Evolutionary conservation across 305 asterid species (phyloP).

Genomic region (Fraxinus ornus): DNA sequence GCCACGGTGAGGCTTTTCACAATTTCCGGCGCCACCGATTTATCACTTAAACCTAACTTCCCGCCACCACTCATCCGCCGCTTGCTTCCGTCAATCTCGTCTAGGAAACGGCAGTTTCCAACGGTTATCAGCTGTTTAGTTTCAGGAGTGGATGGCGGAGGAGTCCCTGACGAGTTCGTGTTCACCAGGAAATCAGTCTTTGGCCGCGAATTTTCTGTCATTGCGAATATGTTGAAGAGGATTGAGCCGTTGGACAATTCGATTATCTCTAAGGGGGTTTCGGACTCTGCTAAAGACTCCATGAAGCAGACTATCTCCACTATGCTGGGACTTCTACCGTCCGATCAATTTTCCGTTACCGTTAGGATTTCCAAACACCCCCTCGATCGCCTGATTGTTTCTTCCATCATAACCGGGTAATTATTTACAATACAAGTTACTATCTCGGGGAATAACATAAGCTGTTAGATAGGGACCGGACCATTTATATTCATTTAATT

Average conservation of each 20-base stretch:
- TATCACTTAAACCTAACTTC: conserved; percentile 38
- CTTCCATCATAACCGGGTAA: conserved; percentile 94
- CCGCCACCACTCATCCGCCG: conserved; percentile 39
- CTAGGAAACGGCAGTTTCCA: not conserved
- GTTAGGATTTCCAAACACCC: conserved; percentile 70
- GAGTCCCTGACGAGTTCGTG: conserved; percentile 90
- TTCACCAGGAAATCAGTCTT: conserved; percentile 75
- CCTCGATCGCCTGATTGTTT: conserved; percentile 70
- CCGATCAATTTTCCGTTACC: conserved; percentile 75
- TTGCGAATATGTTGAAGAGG: conserved; percentile 81
- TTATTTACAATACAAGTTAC: not conserved
- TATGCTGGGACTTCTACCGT: conserved; percentile 93
- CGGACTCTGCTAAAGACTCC: conserved; percentile 88
- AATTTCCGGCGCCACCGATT: conserved; percentile 57
- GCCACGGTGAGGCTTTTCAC: conserved; percentile 56
- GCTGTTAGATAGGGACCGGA: not conserved
- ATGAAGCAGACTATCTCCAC: conserved; percentile 97
- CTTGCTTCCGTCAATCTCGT: conserved; percentile 18
- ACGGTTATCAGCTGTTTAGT: conserved; percentile 52
- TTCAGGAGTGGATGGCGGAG: conserved; percentile 97
- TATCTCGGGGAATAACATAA: not conserved
- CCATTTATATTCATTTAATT: not conserved
- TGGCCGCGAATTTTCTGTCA: conserved; percentile 76
- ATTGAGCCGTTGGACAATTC: conserved; percentile 88
- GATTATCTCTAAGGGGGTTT: conserved; percentile 73